These are phyloP conservation scores for Omphalotus olearius DNA, from an alignment of 1,284 basidiomycete genomes.

Conservation along the genomic window DNA sequence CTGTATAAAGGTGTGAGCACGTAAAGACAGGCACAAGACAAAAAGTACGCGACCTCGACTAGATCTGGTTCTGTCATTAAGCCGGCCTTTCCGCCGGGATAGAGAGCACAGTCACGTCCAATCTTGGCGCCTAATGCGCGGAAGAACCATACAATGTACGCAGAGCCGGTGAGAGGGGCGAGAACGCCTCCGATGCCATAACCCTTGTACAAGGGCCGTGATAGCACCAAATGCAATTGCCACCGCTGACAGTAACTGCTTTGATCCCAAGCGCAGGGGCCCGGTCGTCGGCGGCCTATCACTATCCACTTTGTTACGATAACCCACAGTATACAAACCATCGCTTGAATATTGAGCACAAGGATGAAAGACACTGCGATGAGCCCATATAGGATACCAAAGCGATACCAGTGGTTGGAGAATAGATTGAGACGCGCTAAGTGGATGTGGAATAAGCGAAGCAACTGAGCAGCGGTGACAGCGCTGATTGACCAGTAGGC, in stretches of 20 bases:
- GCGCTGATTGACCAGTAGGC: conserved; percentile 40
- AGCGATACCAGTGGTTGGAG: conserved; percentile 28
- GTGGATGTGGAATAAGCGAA: conserved; percentile 29
- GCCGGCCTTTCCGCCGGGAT: conserved; percentile 33
- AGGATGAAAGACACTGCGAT: conserved; percentile 33
- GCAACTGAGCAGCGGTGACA: conserved; percentile 33
- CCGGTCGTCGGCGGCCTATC: conserved; percentile 33
- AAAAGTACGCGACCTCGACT: conserved; percentile 26
- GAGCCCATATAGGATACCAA: conserved; percentile 32
- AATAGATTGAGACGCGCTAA: conserved; percentile 27
- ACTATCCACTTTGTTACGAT: conserved; percentile 37
- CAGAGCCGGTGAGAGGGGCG: conserved; percentile 32
- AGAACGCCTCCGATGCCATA: conserved; percentile 37
- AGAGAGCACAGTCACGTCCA: conserved; percentile 36
- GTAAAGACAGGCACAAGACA: neutral
- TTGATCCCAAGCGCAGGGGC: conserved; percentile 38
- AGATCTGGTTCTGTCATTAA: conserved; percentile 44
- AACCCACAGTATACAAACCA: conserved; percentile 32
- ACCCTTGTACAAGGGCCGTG: conserved; percentile 31
- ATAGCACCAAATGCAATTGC: conserved; percentile 37
- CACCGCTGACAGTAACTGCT: conserved; percentile 43
- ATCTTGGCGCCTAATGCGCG: conserved; percentile 38
- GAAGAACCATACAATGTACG: conserved; percentile 40
- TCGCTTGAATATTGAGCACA: conserved; percentile 30
- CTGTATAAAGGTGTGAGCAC: conserved; percentile 16